Percentiles rank a stretch among this genome's conserved stretches.
Conservation (phyloP, 208 protist genomes). For the Tritrichomonas musculus region DNA sequence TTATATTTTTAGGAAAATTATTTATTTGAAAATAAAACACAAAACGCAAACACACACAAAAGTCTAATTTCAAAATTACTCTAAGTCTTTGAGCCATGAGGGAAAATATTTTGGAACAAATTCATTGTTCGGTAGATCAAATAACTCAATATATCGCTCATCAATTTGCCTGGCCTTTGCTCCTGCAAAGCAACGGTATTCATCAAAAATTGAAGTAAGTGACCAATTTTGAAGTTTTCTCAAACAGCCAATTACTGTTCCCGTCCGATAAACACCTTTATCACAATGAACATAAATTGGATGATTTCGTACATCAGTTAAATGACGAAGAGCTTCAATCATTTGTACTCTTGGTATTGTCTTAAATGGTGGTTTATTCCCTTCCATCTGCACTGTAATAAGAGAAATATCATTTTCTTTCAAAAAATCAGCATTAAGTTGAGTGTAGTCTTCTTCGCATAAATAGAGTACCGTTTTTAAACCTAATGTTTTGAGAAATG, state of each 20-base stretch:
- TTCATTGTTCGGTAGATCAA: slow-evolving; percentile 32
- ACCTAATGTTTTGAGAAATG: slow-evolving; percentile 77
- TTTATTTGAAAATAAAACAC: too few species aligned
- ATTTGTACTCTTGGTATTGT: slow-evolving; percentile 73
- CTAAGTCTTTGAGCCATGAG: neutral
- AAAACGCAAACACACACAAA: too few species aligned
- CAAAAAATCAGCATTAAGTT: neutral
- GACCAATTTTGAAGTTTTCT: slow-evolving; percentile 48
- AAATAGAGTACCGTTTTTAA: slow-evolving; percentile 82
- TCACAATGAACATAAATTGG: slow-evolving; percentile 92
- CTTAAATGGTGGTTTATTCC: slow-evolving; percentile 86
- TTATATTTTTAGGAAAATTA: too few species aligned
- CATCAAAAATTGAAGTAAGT: slow-evolving; percentile 47
- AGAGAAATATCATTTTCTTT: slow-evolving; percentile 49
- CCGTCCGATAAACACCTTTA: slow-evolving; percentile 64
- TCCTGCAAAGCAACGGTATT: slow-evolving; percentile 50
- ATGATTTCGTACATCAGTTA: slow-evolving; percentile 73
- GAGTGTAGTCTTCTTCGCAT: neutral
- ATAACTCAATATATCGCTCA: slow-evolving; percentile 51
- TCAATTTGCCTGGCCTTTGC: slow-evolving; percentile 43
- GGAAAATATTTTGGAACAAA: neutral
- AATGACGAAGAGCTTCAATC: neutral
- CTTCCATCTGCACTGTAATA: slow-evolving; percentile 80
- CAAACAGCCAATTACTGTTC: slow-evolving; percentile 49
- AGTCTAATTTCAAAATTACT: neutral